Conservation (phyloP, 1,284 basidiomycete species). For the Tremellales sp. region DNA sequence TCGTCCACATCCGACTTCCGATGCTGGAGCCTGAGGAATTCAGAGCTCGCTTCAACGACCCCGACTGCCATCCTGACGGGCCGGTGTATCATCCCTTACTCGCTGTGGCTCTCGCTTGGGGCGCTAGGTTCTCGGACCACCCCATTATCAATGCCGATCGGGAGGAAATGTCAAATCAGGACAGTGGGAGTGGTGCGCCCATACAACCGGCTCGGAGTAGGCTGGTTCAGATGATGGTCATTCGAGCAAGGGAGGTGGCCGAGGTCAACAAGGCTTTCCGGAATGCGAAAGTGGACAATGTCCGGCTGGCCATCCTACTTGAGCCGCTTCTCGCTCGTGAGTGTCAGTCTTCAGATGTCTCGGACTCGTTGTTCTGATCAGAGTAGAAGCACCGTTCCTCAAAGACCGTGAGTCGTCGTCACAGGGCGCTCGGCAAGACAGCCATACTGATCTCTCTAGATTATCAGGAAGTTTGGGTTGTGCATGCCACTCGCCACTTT, state of each 20-base stretch:
- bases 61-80: slow-evolving; percentile 36
- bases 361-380: neutral
- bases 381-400: slow-evolving; percentile 5
- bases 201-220: too few relatives aligned
- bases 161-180: slow-evolving; percentile 48
- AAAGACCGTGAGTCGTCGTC: slow-evolving; percentile 7
- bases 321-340: slow-evolving; percentile 38
- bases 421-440: too few relatives aligned
- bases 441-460: slow-evolving; percentile 8
- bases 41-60: slow-evolving; percentile 52
- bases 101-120: slow-evolving; percentile 86
- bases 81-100: slow-evolving; percentile 68
- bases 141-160: slow-evolving; percentile 73
- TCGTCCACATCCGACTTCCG: slow-evolving; percentile 76
- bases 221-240: slow-evolving; percentile 70
- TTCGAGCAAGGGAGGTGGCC: slow-evolving; percentile 73
- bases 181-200: slow-evolving; percentile 13
- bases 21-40: slow-evolving; percentile 73
- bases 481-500: slow-evolving; percentile 21
- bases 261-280: slow-evolving; percentile 80
- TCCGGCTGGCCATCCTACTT: slow-evolving; percentile 46
- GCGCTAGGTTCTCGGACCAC: slow-evolving; percentile 85
- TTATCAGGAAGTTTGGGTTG: slow-evolving; percentile 23
- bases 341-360: slow-evolving; percentile 8
- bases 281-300: slow-evolving; percentile 71